A percentile compares a stretch with the other conserved stretches of the same genome.
Evolutionary conservation across 108 stramenopile genomes (phyloP).

Genomic region (Pelagomonas calceolata): DNA sequence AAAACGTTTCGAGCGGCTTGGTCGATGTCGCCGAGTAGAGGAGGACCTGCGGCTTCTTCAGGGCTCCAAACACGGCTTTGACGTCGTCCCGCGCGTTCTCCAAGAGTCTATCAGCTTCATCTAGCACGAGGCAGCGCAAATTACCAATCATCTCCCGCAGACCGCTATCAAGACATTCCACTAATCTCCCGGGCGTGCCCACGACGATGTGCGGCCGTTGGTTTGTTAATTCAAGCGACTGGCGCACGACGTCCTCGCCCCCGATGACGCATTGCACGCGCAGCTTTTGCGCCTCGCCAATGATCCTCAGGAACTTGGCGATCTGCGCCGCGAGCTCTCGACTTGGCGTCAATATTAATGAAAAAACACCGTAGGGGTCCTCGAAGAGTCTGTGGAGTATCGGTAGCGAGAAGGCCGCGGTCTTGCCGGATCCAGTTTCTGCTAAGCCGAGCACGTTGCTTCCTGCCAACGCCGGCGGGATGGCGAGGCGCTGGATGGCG

Average conservation of each 20-base stretch:
- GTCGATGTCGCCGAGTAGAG: no score
- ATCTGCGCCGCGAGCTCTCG: conserved; percentile 95
- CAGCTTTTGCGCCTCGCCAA: conserved; percentile 63
- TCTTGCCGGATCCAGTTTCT: conserved; percentile 75
- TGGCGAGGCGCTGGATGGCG: conserved; percentile 76
- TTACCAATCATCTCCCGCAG: conserved; percentile 43
- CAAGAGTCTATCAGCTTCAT: conserved; percentile 93
- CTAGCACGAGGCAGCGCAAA: conserved; percentile 68
- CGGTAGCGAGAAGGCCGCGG: conserved; percentile 78
- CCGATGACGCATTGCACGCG: conserved; percentile 74
- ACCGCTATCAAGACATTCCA: conserved; percentile 57
- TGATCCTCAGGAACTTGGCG: conserved; percentile 75
- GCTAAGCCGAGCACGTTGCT: conserved; percentile 63
- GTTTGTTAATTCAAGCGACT: conserved; percentile 17
- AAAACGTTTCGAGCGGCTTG: no score
- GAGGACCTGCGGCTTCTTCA: no score
- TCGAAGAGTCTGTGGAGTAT: conserved; percentile 65
- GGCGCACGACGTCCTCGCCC: conserved; percentile 67
- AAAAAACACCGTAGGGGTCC: conserved; percentile 84
- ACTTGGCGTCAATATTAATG: conserved; percentile 78
- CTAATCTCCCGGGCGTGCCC: conserved; percentile 87
- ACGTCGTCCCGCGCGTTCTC: no score
- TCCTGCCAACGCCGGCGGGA: conserved; percentile 80
- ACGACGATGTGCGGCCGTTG: conserved; percentile 81
- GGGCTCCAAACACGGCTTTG: no score